Base-by-base conservation (phyloP, 2,329 filamentous ascomycete genomes). In the Penicillium sp. region DNA sequence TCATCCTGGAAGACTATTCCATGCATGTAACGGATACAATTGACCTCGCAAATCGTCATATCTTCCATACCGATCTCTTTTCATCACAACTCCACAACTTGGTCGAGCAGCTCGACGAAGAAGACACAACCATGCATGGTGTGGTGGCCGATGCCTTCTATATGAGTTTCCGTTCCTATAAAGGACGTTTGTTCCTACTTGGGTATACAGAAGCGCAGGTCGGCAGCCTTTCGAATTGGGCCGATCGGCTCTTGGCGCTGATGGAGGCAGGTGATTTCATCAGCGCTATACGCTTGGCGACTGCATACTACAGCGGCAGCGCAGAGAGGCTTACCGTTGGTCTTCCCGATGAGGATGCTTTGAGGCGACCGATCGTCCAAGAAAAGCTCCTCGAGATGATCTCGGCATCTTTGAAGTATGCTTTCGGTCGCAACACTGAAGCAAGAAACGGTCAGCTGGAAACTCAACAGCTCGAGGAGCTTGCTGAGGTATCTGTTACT, bases 221-320 rank as follows among this genome's bases (percentile, higher is more conserved):
- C 52, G 95, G 95, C 1, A 91, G 90, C 4, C 79, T 99, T 37
- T 98, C 95, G 0, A 99, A 99, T 68, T 99, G 95, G 95, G 94
- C 95, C 2, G 95, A 99, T 76, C 85, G 95, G 43, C 81, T 99
- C 19, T 88, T 97, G 66, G 93, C 94, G 0, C 83, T 98, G 68
- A 97, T 99, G 91, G 93, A 98, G 74, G 87, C 93, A 59, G 95
- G 95, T n/a, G 93, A 98, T 76, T 97, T 96, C 71, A 90, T 99
- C 65, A 90, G 88, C 13, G 93, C 95, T 1, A 97, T 99, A 62
- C 86, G 89, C 65, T 83, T 99, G 60, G 96, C 94, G 10, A 96
- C 93, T 0, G 90, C 90, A 0, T 99, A 98, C 76, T 98, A 96
- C 73, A 89, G 87, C 7, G 95, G 95, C 26, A 88, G 93, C 71